Evolutionary conservation across 108 stramenopile species (phyloP).

Genomic region (Nitzschia palea): DNA sequence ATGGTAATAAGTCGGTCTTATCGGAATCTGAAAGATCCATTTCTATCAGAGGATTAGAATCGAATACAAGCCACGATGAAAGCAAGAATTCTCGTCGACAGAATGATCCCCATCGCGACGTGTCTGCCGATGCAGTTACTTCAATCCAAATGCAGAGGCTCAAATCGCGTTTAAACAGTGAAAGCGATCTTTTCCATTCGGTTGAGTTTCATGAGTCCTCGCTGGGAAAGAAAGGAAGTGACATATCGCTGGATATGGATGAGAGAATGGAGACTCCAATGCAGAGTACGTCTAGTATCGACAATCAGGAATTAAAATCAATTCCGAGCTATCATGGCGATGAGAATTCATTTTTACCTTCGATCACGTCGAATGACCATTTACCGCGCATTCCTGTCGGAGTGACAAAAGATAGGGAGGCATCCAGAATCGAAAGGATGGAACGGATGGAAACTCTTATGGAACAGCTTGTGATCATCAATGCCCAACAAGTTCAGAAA

Average conservation of each 20-base stretch:
- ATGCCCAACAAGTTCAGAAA: constrained; percentile 17
- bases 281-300: neutral
- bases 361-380: too few relatives aligned
- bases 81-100: neutral
- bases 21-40: neutral
- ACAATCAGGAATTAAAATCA: neutral
- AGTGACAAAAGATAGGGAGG: neutral
- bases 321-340: neutral
- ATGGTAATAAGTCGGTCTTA: neutral
- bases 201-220: neutral
- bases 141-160: neutral
- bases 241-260: neutral
- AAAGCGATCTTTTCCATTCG: neutral
- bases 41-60: neutral
- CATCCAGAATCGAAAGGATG: constrained; percentile 33
- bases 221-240: neutral
- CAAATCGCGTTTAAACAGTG: neutral
- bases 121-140: neutral
- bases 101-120: too few relatives aligned
- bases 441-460: constrained; percentile 44
- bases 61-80: neutral
- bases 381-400: too few relatives aligned
- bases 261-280: neutral
- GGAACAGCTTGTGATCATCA: constrained; percentile 46
- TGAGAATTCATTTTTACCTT: neutral